A percentile compares a stretch with the other conserved stretches of the same genome.
phyloP scores from a whole-genome alignment of 768 basidiomycete species.

The Xerocomus potaroensis region DNA sequence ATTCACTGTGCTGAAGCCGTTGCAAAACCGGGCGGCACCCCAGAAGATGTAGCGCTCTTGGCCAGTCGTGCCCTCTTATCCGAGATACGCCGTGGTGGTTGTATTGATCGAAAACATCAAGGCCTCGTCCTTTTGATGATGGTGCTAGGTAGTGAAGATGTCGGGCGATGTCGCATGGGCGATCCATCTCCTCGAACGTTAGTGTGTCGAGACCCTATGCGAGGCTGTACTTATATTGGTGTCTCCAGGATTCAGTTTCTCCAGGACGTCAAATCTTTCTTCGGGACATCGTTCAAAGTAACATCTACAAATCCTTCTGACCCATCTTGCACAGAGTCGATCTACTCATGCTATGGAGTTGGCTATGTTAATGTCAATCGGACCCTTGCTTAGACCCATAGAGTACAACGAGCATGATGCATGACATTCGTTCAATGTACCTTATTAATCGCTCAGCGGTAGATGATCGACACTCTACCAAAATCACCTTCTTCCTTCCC shows the following conservation, averaged over 20 bases:
- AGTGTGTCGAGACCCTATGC: slow-evolving; percentile 31
- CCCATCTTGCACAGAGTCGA: slow-evolving; percentile 51
- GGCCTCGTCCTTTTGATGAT: slow-evolving; percentile 81
- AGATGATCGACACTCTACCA: slow-evolving; percentile 74
- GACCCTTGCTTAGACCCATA: slow-evolving; percentile 49
- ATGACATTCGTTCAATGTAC: background rate
- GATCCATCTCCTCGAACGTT: slow-evolving; percentile 80
- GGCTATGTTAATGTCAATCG: slow-evolving; percentile 90
- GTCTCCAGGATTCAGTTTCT: slow-evolving; percentile 80
- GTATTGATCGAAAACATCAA: slow-evolving; percentile 89
- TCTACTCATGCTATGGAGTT: slow-evolving; percentile 88
- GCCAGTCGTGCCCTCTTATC: slow-evolving; percentile 75
- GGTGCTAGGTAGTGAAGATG: slow-evolving; percentile 97
- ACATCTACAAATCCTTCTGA: slow-evolving; percentile 53
- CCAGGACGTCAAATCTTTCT: slow-evolving; percentile 74
- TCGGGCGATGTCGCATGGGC: slow-evolving; percentile 84
- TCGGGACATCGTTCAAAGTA: slow-evolving; percentile 94
- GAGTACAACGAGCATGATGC: background rate
- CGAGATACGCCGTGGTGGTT: slow-evolving; percentile 81
- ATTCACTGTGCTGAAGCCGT: slow-evolving; percentile 85
- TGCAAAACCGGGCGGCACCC: slow-evolving; percentile 77
- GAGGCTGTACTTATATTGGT: slow-evolving; percentile 4
- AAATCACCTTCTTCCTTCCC: slow-evolving; percentile 62
- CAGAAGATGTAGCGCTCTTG: slow-evolving; percentile 87
- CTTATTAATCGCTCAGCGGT: slow-evolving; percentile 51